A percentile compares a stretch with the other conserved stretches of the same genome.
Evolutionary conservation across 2,329 filamentous ascomycete genomes (phyloP).

Genomic region (Decorospora gaudefroyi): DNA sequence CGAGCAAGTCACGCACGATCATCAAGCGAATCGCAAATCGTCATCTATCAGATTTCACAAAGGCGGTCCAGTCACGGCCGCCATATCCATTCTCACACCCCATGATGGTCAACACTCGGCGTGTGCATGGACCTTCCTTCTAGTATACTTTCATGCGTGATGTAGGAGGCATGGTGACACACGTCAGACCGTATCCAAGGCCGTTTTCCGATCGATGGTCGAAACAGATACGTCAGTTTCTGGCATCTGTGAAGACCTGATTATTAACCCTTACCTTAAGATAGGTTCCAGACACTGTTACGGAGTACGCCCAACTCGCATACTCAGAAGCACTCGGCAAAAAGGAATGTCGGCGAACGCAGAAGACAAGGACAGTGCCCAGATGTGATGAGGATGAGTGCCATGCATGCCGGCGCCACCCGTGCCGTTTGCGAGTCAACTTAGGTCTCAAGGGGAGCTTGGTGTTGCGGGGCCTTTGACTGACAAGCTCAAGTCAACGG

Average conservation of each 20-base stretch:
- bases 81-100: not conserved
- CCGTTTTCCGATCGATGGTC: not conserved
- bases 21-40: conserved; percentile 4
- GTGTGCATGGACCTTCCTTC: not conserved
- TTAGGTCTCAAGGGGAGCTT: not conserved
- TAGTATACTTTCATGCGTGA: not conserved
- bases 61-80: conserved; percentile 4
- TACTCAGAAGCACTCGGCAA: not conserved
- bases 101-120: not conserved
- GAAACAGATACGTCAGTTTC: not conserved
- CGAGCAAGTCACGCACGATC: conserved; percentile 5
- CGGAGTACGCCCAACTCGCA: not conserved
- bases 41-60: conserved; percentile 1
- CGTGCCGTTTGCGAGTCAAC: conserved; percentile 1
- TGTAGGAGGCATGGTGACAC: not conserved
- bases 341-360: conserved; percentile 1
- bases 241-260: not conserved
- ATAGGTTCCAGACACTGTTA: not conserved
- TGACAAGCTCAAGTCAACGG: not conserved
- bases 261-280: conserved; percentile 2
- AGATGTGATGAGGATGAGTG: not conserved
- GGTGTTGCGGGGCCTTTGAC: conserved; percentile 1
- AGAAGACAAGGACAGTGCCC: not conserved
- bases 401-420: conserved; percentile 6
- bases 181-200: conserved; percentile 10